Base-by-base conservation (phyloP, 2,329 filamentous ascomycete species). In the Venturia asperata region DNA sequence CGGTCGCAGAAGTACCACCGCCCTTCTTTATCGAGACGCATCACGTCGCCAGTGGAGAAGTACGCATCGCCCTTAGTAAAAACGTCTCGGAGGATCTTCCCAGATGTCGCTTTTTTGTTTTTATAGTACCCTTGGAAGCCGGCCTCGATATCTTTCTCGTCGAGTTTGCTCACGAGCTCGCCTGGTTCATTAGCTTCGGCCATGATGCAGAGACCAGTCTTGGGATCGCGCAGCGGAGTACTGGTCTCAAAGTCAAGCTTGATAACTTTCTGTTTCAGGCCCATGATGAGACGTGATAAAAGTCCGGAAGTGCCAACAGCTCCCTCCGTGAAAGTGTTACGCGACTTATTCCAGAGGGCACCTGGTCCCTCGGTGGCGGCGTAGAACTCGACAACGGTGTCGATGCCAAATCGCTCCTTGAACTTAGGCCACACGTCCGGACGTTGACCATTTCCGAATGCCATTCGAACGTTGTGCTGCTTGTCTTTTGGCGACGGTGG, bases 381-480 rank as follows among this genome's bases (percentile, higher is more conserved):
- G 67, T 77, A 77, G 65, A 77, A 76, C 42, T 77, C 75, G 30
- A 69, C 67, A 52, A 77, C 70, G 4, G 71, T 72, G 9, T 69
- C 69, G 34, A 77, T 74, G 65, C 68, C 69, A 70, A 77, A 96
- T 21, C 92, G 87, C 34, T 89, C 82, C 74, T 92, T 91, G 80
- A 96, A 94, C 9, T 78, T 80, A 67, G 90, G 86, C 92, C 92
- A 96, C 42, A 95, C 85, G 71, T 96, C 91, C 0, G 91, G 91
- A 0, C 92, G 84, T 24, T 96, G 79, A 1, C 92, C 92, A 72
- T 96, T 96, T 24, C 92, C 92, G 68, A 93, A 90, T 0, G 90
- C 91, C 3, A 87, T 70, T 6, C 86, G 85, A n/a, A 96, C 84
- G 0, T 79, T 82, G 77, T 96, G 88, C 68, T 86, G 83, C 70